Base-by-base conservation (phyloP, 1,284 basidiomycete genomes). In the Microbotryum violaceum region DNA sequence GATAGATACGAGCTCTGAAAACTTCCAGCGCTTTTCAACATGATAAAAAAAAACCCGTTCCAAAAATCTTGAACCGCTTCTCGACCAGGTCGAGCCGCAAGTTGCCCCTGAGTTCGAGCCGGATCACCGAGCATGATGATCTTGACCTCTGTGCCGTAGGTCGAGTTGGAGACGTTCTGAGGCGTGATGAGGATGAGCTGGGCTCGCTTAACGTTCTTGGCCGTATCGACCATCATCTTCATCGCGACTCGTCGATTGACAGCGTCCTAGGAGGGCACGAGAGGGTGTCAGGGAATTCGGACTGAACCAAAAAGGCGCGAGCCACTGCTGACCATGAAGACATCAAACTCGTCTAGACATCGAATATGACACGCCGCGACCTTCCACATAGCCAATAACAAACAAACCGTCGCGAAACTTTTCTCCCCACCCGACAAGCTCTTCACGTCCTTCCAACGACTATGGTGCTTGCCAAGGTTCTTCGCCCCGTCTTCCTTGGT, bases 141-240 rank as follows among this genome's bases (percentile, higher is more conserved):
- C 42, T 52, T 56, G 37, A 68, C 67, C 23, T 68, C 64, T 31
- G 42, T n/a, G 9, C 64, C 67, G 20, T 49, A 21, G 2, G 48
- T 49, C 8, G 48, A 21, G 25, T 49, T 49, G 10, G 48, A n/a
- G 59, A 66, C 60, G 25, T 62, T 75, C 64, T 78, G 75, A 7
- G 92, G 92, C 0, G 91, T 94, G 73, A 96, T 94, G 54, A 96
- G 80, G 59, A 96, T 83, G 72, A 90, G 93, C 75, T 96, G 92
- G 72, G 89, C 91, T 74, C 85, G 83, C 73, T 89, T 83, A 9
- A 86, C 87, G 20, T 83, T 80, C 70, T 86, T 88, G 8, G 91
- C 90, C 4, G 87, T 89, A 45, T 92, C 88, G 69, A 92, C 88
- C 70, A 77, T 74, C 77, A 78, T 74, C 46, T 61, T 61, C 67